Base-by-base conservation (phyloP, 1,284 basidiomycete genomes). In the Pisolithus thermaeus region DNA sequence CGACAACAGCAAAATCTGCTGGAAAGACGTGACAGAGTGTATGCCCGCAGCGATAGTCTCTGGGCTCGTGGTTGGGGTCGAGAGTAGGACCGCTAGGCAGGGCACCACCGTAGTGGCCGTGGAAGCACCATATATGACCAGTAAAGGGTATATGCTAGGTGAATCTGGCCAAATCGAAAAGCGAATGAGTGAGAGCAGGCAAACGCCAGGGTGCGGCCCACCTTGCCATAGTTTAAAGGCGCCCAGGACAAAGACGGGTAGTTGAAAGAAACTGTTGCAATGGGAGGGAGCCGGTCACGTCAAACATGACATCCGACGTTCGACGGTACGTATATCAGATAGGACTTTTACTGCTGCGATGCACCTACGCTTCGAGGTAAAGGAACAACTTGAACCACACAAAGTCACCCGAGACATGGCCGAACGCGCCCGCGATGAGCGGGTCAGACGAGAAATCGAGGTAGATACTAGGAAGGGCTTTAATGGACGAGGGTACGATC, bases 61-160 rank as follows among this genome's bases (percentile, higher is more conserved):
- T 1, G 59, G 47, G 25, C 65, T 62, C 3, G 71, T 68, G 18
- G 64, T 57, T 0, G 78, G 77, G 2, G 74, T 74, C 9, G 70
- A 62, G 23, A 90, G 62, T 39, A 92, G 65, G 25, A 80, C 73
- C 2, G 76, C 67, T 46, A 93, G 65, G 59, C 86, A 90, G 0
- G 91, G 81, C 16, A 90, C 66, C 2, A 85, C 84, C 0, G 90
- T 91, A 0, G 89, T 92, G 0, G 80, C 74, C 0, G 89, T 86
- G 0, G 87, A 89, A 0, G 88, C 86, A 25, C 77, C 88, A 64
- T 93, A 94, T 30, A 84, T 65, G 5, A 89, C 70, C 4, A 94
- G 70, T 18, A 81, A 70, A 9, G 76, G 67, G 61, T 83, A 83
- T 48, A 79, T 73, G 11, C 63, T 59, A 7, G 61, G 68, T 3